These are phyloP conservation scores for Coniosporium apollinis DNA, from an alignment of 495 filamentous ascomycete genomes.

Conservation along the genomic window DNA sequence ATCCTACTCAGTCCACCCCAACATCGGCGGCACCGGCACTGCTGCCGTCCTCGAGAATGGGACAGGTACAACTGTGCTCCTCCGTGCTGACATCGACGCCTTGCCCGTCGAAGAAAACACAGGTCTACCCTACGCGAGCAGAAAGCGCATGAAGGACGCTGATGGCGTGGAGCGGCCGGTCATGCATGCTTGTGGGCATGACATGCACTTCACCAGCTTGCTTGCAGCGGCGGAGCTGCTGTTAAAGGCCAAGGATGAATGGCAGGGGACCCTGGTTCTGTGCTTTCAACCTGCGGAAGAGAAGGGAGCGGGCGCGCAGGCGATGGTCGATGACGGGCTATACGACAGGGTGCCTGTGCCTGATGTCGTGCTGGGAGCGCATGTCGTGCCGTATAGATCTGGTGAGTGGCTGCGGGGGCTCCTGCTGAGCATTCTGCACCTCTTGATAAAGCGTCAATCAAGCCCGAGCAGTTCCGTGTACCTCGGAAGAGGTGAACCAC, in stretches of 20 bases:
- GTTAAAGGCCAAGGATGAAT: conserved; percentile 23
- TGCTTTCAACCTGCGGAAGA: conserved; percentile 50
- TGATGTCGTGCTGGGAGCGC: conserved; percentile 39
- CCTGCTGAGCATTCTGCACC: too few relatives aligned
- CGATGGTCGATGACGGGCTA: conserved; percentile 45
- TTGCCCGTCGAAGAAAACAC: conserved; percentile 42
- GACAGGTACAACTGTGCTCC: conserved; percentile 31
- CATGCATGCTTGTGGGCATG: conserved; percentile 56
- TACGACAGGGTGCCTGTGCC: conserved; percentile 35
- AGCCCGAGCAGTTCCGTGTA: too few relatives aligned
- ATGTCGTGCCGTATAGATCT: conserved; percentile 28
- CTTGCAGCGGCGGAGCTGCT: conserved; percentile 34
- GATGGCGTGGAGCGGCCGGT: conserved; percentile 34
- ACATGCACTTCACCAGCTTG: conserved; percentile 39
- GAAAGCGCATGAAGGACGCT: conserved; percentile 19
- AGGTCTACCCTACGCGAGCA: conserved; percentile 38
- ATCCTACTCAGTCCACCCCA: conserved; percentile 27
- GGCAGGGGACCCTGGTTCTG: conserved; percentile 39
- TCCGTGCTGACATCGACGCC: conserved; percentile 47
- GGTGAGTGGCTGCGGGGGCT: too few relatives aligned
- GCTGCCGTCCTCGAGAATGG: conserved; percentile 41
- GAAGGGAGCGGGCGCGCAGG: conserved; percentile 33
- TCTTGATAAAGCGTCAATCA: too few relatives aligned
- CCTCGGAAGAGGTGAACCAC: too few relatives aligned
- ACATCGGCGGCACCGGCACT: conserved; percentile 41